Evolutionary conservation across 805 yeast genomes (phyloP).

Genomic region (Metschnikowia peoriensis): DNA sequence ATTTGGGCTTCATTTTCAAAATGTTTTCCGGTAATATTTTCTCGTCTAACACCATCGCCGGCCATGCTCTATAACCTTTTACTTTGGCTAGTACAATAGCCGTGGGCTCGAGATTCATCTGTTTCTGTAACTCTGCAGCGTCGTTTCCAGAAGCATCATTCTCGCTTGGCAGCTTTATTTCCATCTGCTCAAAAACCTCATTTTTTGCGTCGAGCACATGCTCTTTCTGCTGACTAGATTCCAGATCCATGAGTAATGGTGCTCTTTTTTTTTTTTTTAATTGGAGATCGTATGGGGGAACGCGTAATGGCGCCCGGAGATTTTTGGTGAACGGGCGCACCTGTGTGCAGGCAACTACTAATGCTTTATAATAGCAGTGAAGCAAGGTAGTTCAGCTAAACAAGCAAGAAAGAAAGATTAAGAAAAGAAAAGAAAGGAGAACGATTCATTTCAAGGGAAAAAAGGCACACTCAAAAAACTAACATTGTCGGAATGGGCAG

Average conservation of each 20-base stretch:
- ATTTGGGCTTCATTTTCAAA: conserved; percentile 48
- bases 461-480: too few relatives aligned
- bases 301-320: background rate
- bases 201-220: background rate
- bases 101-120: conserved; percentile 16
- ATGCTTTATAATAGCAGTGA: too few relatives aligned
- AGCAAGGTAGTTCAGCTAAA: too few relatives aligned
- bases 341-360: background rate
- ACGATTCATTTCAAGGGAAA: too few relatives aligned
- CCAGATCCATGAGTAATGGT: background rate
- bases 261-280: background rate
- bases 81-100: conserved; percentile 64
- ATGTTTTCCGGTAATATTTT: conserved; percentile 60
- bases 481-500: too few relatives aligned
- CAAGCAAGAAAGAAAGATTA: too few relatives aligned
- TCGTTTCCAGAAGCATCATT: background rate
- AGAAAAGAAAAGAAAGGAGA: too few relatives aligned
- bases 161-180: background rate
- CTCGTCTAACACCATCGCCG: conserved; percentile 72
- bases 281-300: background rate
- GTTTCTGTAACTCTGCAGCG: conserved; percentile 12
- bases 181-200: background rate
- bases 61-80: conserved; percentile 90
- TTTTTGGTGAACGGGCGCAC: background rate
- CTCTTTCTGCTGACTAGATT: background rate